Conservation (phyloP, 2,329 filamentous ascomycete species). For the Cordyceps cateniannulata region DNA sequence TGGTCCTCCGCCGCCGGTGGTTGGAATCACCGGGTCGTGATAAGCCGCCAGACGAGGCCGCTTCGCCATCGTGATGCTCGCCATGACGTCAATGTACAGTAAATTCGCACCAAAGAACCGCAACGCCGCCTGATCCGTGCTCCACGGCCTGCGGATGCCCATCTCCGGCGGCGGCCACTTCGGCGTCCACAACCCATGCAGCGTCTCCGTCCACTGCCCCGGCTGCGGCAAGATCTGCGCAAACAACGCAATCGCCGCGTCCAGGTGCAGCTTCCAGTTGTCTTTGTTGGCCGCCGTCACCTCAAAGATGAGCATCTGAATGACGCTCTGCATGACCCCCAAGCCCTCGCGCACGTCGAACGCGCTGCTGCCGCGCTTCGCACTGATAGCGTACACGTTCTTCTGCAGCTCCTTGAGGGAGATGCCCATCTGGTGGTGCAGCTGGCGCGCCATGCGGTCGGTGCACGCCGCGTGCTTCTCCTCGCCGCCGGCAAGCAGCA, state of each 20-base stretch:
- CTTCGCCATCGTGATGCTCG: slow-evolving; percentile 38
- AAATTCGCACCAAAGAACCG: slow-evolving; percentile 42
- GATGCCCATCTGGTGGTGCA: slow-evolving; percentile 39
- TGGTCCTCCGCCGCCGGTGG: slow-evolving; percentile 16
- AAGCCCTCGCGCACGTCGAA: slow-evolving; percentile 29
- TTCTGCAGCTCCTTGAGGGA: slow-evolving; percentile 37
- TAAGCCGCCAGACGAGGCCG: slow-evolving; percentile 36
- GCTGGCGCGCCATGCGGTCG: slow-evolving; percentile 28
- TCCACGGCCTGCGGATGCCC: slow-evolving; percentile 31
- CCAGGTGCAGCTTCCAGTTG: slow-evolving; percentile 45
- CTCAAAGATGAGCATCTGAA: slow-evolving; percentile 50
- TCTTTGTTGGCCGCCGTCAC: slow-evolving; percentile 37
- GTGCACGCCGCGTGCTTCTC: slow-evolving; percentile 30
- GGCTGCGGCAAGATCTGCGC: slow-evolving; percentile 35
- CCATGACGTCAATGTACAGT: slow-evolving; percentile 43
- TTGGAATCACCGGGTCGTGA: slow-evolving; percentile 33
- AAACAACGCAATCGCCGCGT: slow-evolving; percentile 44
- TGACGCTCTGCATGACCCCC: slow-evolving; percentile 41
- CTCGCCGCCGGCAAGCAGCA: slow-evolving; percentile 31
- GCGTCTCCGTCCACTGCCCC: slow-evolving; percentile 30
- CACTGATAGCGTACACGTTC: slow-evolving; percentile 33
- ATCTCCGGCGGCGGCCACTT: slow-evolving; percentile 29
- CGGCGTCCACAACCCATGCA: slow-evolving; percentile 25
- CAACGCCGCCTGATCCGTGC: slow-evolving; percentile 39
- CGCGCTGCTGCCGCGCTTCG: slow-evolving; percentile 19